Conservation (phyloP, 2,329 filamentous ascomycete genomes). For the Penicillium sp. region DNA sequence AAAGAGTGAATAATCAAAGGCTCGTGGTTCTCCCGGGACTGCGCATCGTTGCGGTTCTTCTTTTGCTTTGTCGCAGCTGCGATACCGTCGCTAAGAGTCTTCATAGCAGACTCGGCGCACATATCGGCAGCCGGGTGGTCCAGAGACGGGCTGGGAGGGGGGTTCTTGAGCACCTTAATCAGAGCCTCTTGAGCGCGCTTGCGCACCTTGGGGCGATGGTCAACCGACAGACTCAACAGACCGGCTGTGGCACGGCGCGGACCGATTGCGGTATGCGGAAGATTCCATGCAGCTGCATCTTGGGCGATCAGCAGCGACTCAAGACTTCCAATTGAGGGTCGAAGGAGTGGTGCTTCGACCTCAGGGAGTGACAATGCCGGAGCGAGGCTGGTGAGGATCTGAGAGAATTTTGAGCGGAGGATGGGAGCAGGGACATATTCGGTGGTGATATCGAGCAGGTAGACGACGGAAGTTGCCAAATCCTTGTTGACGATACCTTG, state of each 20-base stretch:
- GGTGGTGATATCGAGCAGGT: constrained; percentile 90
- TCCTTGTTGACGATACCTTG: constrained; percentile 74
- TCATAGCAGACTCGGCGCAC: constrained; percentile 88
- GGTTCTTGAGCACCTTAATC: constrained; percentile 75
- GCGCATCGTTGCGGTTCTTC: constrained; percentile 48
- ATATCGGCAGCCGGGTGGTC: constrained; percentile 95
- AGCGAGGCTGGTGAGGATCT: constrained; percentile 83
- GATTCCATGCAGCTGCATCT: constrained; percentile 82
- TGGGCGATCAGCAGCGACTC: constrained; percentile 90
- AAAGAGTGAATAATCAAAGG: constrained; percentile 87
- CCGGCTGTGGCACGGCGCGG: constrained; percentile 85
- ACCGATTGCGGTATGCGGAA: constrained; percentile 77
- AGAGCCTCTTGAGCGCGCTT: constrained; percentile 91
- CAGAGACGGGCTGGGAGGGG: constrained; percentile 85
- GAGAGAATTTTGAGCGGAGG: constrained; percentile 89
- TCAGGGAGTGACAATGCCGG: constrained; percentile 77
- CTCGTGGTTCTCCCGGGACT: constrained; percentile 63
- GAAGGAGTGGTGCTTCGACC: constrained; percentile 81
- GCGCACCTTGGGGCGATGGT: constrained; percentile 87
- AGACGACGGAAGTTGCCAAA: constrained; percentile 81
- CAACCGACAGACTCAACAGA: constrained; percentile 78
- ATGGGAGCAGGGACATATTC: constrained; percentile 81
- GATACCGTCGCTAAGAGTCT: constrained; percentile 71
- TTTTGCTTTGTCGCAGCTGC: constrained; percentile 68
- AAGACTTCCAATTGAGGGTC: constrained; percentile 87